Evolutionary conservation across 2,329 filamentous ascomycete species (phyloP), one percentile per base, ranked within the genome.

Genomic region (Epichloe hybrida): DNA sequence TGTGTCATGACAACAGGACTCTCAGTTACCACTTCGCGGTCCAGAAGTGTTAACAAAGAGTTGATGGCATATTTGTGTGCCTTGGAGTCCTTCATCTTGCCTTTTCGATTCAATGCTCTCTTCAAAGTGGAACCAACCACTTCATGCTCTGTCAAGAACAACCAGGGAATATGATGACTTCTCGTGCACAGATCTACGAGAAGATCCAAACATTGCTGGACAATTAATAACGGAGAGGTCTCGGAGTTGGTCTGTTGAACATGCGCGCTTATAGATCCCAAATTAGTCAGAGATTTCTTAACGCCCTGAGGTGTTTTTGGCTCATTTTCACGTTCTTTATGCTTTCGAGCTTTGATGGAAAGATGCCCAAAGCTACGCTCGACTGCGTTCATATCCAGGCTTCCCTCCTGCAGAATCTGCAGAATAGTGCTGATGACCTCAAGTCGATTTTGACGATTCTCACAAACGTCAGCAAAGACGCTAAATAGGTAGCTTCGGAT

Each of bases 1-100:
- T 89, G 84, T 59, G 95, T 91, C 90, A 98, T 97, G 51, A 95
- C 91, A 6, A 83, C 77, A n/a, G 91, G 90, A 68, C 89, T 98
- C 68, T 98, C 93, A 70, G 95, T 95, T 56, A 98, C 90, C 54
- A 97, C 74, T 56, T 89, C 87, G n/a, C 93, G 86, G 63, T 97
- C 93, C 21, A 98, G 76, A 5, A 98, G 76, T 54, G 82, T 84
- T 45, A 98, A 75, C 34, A 98, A 72, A 13, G 90, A 89, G 64
- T 98, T 98, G 64, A 98, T 79, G 9, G 94, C 89, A 64, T 86
- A 98, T 64, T 88, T 93, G 58, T 84, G 83, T 31, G 87, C 83
- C 66, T 86, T 94, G 57, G 74, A 80, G 57, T 95, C 91, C 67
- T 91, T 93, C 49, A 73, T 79, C 66, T 97, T 97, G 60, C 88